Evolutionary conservation across 768 basidiomycete genomes (phyloP).

Genomic region (Dioszegia crocea): DNA sequence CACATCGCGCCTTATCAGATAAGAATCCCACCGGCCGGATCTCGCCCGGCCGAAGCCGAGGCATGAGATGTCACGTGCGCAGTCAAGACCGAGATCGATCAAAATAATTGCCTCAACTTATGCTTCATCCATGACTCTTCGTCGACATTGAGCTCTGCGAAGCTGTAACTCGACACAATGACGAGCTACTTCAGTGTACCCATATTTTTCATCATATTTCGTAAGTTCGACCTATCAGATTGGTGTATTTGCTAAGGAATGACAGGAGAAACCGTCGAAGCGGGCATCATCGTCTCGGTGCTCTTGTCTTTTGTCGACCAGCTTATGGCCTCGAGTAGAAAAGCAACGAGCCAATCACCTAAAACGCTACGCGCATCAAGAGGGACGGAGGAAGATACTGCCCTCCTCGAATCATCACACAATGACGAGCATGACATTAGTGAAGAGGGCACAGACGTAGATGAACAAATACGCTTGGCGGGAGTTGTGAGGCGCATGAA

Average conservation of each 20-base stretch:
- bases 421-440: background rate
- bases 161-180: constrained; percentile 54
- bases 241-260: background rate
- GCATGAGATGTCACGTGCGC: no score
- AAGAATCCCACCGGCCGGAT: background rate
- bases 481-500: constrained; percentile 59
- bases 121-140: no score
- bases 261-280: constrained; percentile 73
- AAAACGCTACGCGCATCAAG: background rate
- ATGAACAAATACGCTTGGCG: constrained; percentile 10
- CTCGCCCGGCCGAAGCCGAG: background rate
- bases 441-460: background rate
- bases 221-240: constrained; percentile 45
- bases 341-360: background rate
- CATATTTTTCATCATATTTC: constrained; percentile 94
- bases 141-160: background rate
- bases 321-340: constrained; percentile 37
- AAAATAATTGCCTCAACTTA: no score
- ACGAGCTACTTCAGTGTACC: constrained; percentile 77
- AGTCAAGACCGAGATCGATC: no score
- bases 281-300: constrained; percentile 85
- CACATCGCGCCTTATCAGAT: background rate
- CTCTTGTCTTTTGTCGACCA: constrained; percentile 88
- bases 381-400: background rate
- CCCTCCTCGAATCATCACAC: background rate